Conservation (phyloP, 768 basidiomycete species). For the Russula sp. region DNA sequence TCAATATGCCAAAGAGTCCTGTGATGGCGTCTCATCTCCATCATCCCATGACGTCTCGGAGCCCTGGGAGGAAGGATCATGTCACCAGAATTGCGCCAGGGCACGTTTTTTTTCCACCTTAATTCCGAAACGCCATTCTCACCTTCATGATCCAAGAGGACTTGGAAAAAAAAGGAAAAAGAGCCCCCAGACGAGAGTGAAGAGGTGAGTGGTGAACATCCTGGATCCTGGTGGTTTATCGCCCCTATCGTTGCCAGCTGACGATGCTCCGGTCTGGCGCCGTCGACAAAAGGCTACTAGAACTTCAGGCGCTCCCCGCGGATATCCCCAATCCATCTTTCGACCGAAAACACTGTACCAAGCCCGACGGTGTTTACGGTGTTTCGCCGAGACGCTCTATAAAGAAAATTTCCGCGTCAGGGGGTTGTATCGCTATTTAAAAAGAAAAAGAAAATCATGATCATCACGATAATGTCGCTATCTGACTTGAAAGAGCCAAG, state of each 20-base stretch:
- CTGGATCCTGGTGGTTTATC: background rate
- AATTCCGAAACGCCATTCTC: background rate
- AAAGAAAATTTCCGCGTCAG: too few relatives aligned
- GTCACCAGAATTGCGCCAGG: background rate
- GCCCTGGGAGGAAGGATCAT: background rate
- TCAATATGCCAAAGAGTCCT: too few relatives aligned
- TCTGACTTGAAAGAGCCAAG: too few relatives aligned
- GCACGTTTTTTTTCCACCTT: background rate
- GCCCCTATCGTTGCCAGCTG: background rate
- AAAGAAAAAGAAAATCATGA: too few relatives aligned
- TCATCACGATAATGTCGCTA: too few relatives aligned
- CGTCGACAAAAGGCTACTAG: background rate
- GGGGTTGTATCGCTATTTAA: too few relatives aligned
- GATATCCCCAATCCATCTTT: too few relatives aligned
- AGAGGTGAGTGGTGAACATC: background rate
- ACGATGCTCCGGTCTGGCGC: background rate
- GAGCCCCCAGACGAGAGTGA: background rate
- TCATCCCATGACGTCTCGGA: background rate
- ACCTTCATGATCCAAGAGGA: background rate
- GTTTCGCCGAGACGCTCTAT: too few relatives aligned
- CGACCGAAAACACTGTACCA: too few relatives aligned
- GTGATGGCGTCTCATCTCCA: too few relatives aligned
- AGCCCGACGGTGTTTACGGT: too few relatives aligned
- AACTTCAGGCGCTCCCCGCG: too few relatives aligned
- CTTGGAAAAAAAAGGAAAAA: background rate